Base-by-base conservation (phyloP, 2,329 filamentous ascomycete species). In the Mycosphaerella arachidis region DNA sequence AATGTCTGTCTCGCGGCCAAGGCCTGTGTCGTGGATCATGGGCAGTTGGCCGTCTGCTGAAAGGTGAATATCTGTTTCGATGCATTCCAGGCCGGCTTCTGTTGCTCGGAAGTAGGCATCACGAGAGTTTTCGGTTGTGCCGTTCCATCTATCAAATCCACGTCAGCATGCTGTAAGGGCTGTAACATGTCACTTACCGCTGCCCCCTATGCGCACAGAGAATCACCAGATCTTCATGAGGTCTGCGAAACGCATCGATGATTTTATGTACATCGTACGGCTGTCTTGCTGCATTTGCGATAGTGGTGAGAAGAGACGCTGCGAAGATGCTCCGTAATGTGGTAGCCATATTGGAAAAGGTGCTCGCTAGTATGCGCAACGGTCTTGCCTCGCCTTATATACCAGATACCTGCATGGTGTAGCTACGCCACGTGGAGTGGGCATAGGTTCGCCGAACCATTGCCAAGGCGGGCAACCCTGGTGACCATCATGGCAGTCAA, bases 61-160 rank as follows among this genome's bases (percentile, higher is more conserved):
- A 9, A 65, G 35, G 18, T 59, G 61, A 16, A 65, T 61, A 43
- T 65, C 63, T 9, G 63, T 60, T 31, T 65, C 63, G 52, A 65
- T 62, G 53, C 63, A 65, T 45, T 65, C 63, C 31, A 43, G 13
- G n/a, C 40, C 40, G 4, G 40, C 40, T 43, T 18, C 40, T 43
- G 40, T 43, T 43, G 64, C 64, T 16, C 64, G 59, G 43, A 64
- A 66, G 58, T 64, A 64, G 24, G 62, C 54, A 54, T 66, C 62
- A 27, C 62, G 48, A 18, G 64, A 64, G 48, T 66, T 66, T 29
- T 66, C 64, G n/a, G 64, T 51, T 2, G 64, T 66, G 33, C 62
- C 62, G 37, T 66, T 66, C 64, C 64, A 66, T 29, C 59, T 66
- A 50, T 27, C 20, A 20, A 4, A n/a, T 5, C 13, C 7, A n/a